Conservation (phyloP, 495 filamentous ascomycete genomes). For the Penicillium robsamsonii region DNA sequence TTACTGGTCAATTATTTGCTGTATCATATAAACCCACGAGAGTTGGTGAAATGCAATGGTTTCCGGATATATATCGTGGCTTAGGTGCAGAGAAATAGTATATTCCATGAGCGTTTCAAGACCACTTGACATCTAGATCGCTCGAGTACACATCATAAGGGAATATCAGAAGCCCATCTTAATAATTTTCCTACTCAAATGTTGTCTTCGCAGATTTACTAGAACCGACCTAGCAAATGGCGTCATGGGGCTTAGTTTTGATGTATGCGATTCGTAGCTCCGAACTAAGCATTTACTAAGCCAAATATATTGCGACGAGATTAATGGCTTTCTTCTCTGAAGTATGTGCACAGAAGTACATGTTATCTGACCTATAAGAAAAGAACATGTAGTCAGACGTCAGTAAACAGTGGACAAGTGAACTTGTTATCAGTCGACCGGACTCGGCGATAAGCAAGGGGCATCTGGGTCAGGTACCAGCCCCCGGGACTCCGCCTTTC, state of each 20-base stretch:
- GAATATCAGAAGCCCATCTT: background rate
- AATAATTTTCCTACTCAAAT: background rate
- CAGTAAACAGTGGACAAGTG: too few species aligned
- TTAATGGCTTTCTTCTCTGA: too few species aligned
- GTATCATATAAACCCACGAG: too few species aligned
- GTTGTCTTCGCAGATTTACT: background rate
- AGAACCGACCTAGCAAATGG: background rate
- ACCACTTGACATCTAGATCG: background rate
- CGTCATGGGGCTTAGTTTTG: background rate
- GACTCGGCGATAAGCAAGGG: slow-evolving; percentile 24
- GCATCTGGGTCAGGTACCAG: slow-evolving; percentile 3
- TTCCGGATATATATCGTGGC: background rate
- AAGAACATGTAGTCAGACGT: background rate
- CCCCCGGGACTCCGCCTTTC: slow-evolving; percentile 24
- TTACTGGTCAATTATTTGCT: too few species aligned
- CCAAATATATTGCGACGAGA: background rate
- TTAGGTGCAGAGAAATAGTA: background rate
- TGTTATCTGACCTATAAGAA: background rate
- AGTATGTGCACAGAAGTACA: too few species aligned
- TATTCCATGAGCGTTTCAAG: background rate
- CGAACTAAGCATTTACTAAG: background rate
- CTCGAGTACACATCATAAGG: background rate
- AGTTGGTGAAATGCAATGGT: background rate
- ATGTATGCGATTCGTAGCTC: background rate
- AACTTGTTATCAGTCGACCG: slow-evolving; percentile 15